Evolutionary conservation across 306 rosid species (phyloP), one percentile per base, ranked within the genome.

Genomic region (Lablab purpureus): DNA sequence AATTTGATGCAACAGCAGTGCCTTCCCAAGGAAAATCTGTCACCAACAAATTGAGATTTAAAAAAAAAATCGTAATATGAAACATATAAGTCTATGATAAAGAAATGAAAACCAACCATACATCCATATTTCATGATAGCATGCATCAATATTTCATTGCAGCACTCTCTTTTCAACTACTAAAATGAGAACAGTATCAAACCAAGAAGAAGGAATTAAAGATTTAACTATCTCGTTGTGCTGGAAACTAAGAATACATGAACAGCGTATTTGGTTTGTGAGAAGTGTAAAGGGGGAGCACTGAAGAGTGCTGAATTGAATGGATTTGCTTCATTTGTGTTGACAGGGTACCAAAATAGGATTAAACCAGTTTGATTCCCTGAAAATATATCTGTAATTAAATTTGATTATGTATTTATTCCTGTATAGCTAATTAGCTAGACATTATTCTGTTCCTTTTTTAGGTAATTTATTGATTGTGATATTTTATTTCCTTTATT

Each of bases 21-120:
- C 84, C 89, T 76, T 90, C 94, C 97, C 90, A 90, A 32, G 98
- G 93, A 83, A 87, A 88, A 87, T 84, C 98, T 92, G 90, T 54
- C 76, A 85, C 58, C 60, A 80, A 75, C 28, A 56, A 81, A 59
- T 41, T 75, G 72, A 74, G 63, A 67, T 66, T 60, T 23, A 69
- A 49, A 78, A 58, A 60, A 74, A 25, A 56, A 74, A 74, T 51
- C 43, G 76, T 32, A 84, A 81, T 32, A 58, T 55, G 6, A 50
- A 54, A 59, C 62, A 46, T n/a, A 67, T 36, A 23, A 37, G 47
- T 15, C 69, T 62, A 36, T 14, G 28, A 47, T 82, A 68, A n/a
- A 7, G 13, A 50, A 75, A 62, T 62, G 40, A 47, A 56, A 67
- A 55, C 14, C 15, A 69, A 55, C 51, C 62, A 68, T 30, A 37